phyloP scores from a whole-genome alignment of 2,329 filamentous ascomycete species.

The Clonostachys chloroleuca region DNA sequence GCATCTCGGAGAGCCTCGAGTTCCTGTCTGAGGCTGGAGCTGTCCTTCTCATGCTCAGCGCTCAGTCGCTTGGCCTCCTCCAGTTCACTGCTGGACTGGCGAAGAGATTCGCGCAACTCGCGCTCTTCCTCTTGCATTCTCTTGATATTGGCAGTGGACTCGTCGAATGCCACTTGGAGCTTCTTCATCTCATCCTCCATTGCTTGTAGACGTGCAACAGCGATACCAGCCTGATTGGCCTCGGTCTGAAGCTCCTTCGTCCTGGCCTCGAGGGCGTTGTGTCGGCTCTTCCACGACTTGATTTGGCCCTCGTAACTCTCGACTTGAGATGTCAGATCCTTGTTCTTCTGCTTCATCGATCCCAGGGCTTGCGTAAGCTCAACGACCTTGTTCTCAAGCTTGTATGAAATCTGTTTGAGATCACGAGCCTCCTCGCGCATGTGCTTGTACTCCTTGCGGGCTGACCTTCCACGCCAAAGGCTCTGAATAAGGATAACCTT shows the following conservation, averaged over 20 bases:
- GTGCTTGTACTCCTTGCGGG: conserved; percentile 82
- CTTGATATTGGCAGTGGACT: conserved; percentile 87
- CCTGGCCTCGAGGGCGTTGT: conserved; percentile 83
- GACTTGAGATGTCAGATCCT: conserved; percentile 78
- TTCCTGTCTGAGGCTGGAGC: conserved; percentile 79
- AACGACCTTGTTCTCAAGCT: conserved; percentile 98
- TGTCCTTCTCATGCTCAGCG: conserved; percentile 77
- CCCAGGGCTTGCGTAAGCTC: conserved; percentile 93
- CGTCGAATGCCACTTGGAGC: conserved; percentile 82
- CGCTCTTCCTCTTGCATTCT: conserved; percentile 93
- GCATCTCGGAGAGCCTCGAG: conserved; percentile 88
- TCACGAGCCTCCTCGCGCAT: conserved; percentile 94
- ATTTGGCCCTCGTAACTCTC: conserved; percentile 96
- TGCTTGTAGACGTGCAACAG: conserved; percentile 80
- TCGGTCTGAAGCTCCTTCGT: conserved; percentile 94
- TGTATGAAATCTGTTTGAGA: conserved; percentile 99
- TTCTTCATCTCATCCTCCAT: conserved; percentile 97
- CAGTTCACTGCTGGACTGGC: conserved; percentile 73
- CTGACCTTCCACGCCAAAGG: conserved; percentile 81
- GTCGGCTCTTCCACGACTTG: conserved; percentile 90
- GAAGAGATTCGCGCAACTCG: conserved; percentile 76
- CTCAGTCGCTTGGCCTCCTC: conserved; percentile 73
- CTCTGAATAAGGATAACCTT: conserved; percentile 90
- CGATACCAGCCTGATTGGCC: conserved; percentile 96
- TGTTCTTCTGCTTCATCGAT: conserved; percentile 92